These are phyloP conservation scores for Penicillium mononematosum DNA, from an alignment of 495 filamentous ascomycete species.

Conservation along the genomic window DNA sequence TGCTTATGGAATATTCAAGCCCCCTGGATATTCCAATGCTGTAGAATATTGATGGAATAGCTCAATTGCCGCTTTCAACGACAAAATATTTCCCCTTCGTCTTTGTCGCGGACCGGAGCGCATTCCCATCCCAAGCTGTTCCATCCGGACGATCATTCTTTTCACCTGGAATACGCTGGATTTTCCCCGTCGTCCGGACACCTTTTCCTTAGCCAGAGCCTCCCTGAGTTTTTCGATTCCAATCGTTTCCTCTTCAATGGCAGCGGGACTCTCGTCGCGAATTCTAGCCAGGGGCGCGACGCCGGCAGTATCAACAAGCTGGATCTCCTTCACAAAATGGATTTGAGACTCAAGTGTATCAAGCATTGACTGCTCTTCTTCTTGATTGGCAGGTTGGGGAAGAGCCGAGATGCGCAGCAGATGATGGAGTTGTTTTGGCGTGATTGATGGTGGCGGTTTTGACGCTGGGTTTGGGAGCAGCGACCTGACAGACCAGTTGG, in stretches of 20 bases:
- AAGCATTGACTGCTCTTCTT: conserved; percentile 64
- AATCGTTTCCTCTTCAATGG: conserved; percentile 53
- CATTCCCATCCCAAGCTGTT: conserved; percentile 61
- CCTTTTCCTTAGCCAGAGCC: conserved; percentile 52
- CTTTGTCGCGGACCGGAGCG: conserved; percentile 61
- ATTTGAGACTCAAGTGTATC: conserved; percentile 77
- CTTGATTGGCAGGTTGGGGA: conserved; percentile 60
- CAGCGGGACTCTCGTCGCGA: conserved; percentile 70
- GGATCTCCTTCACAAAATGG: conserved; percentile 82
- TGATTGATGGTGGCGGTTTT: conserved; percentile 39
- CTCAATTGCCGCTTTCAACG: conserved; percentile 58
- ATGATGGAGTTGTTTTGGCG: conserved; percentile 66
- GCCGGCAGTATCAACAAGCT: conserved; percentile 69
- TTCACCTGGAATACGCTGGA: conserved; percentile 36
- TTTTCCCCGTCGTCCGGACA: conserved; percentile 51
- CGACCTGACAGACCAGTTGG: conserved; percentile 82
- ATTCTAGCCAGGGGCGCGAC: conserved; percentile 73
- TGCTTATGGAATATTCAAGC: background rate
- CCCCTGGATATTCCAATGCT: background rate
- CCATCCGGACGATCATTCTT: conserved; percentile 38
- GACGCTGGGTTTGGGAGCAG: conserved; percentile 57
- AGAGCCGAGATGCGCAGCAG: conserved; percentile 89
- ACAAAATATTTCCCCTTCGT: conserved; percentile 75
- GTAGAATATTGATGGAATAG: background rate
- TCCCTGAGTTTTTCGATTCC: conserved; percentile 50